These are phyloP conservation scores for Exophiala xenobiotica DNA, from an alignment of 2,329 filamentous ascomycete species.

Conservation along the genomic window DNA sequence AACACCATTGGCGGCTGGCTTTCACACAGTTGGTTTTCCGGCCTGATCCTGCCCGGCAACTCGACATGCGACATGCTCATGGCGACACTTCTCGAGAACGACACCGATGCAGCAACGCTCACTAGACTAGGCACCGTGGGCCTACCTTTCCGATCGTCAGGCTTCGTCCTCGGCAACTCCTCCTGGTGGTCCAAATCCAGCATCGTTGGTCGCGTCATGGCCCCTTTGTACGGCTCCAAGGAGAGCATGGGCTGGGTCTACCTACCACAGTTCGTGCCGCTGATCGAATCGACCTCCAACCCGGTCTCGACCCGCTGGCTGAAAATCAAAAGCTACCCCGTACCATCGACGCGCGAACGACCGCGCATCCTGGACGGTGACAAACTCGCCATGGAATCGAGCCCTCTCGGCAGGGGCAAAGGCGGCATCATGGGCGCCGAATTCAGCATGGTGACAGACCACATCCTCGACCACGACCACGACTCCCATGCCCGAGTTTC, in stretches of 20 bases:
- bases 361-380: slow-evolving; percentile 47
- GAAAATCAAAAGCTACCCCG: slow-evolving; percentile 43
- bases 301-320: slow-evolving; percentile 50
- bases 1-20: slow-evolving; percentile 53
- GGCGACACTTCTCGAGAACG: slow-evolving; percentile 55
- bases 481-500: slow-evolving; percentile 20
- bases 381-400: slow-evolving; percentile 40
- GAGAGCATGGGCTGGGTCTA: slow-evolving; percentile 59
- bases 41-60: slow-evolving; percentile 56
- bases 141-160: slow-evolving; percentile 50
- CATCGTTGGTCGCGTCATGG: slow-evolving; percentile 55
- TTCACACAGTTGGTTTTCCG: slow-evolving; percentile 55
- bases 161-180: slow-evolving; percentile 49
- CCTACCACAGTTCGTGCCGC: slow-evolving; percentile 40
- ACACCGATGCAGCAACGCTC: slow-evolving; percentile 47
- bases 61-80: slow-evolving; percentile 56
- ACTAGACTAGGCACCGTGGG: slow-evolving; percentile 49
- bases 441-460: slow-evolving; percentile 42
- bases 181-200: slow-evolving; percentile 60
- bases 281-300: slow-evolving; percentile 32
- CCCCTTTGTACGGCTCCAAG: slow-evolving; percentile 43
- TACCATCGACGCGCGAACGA: slow-evolving; percentile 32
- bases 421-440: slow-evolving; percentile 39
- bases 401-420: slow-evolving; percentile 38
- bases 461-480: slow-evolving; percentile 14